Conservation (phyloP, 148 eudicot genomes). For the Oxyria digyna region DNA sequence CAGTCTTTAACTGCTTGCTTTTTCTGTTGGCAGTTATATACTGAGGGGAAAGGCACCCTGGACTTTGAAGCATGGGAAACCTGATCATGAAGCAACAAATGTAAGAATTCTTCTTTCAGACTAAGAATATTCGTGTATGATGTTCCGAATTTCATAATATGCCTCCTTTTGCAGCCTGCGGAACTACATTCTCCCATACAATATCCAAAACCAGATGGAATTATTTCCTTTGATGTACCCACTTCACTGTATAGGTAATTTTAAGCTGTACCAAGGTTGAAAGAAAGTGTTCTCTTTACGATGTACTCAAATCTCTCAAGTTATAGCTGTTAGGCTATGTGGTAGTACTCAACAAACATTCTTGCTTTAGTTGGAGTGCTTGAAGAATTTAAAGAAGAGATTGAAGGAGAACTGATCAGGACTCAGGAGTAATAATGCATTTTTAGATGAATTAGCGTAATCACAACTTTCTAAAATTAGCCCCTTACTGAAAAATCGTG, state of each 20-base stretch:
- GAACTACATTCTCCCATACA: constrained; percentile 53
- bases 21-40: constrained; percentile 43
- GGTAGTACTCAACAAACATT: neutral
- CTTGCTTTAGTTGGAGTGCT: neutral
- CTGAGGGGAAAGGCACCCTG: constrained; percentile 66
- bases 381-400: neutral
- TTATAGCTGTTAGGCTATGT: neutral
- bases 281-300: neutral
- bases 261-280: neutral
- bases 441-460: neutral
- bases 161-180: constrained; percentile 44
- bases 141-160: neutral
- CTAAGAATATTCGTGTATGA: neutral
- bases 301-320: neutral
- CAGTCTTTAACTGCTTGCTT: neutral
- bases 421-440: neutral
- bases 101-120: constrained; percentile 24
- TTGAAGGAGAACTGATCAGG: neutral
- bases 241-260: constrained; percentile 85
- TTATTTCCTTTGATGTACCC: constrained; percentile 72
- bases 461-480: too few species aligned
- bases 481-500: too few species aligned
- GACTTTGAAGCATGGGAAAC: constrained; percentile 84
- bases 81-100: constrained; percentile 74
- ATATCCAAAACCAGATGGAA: constrained; percentile 87